A percentile compares a stretch with the other conserved stretches of the same genome.
These are phyloP conservation scores for Cladosporium cucumerinum DNA, from an alignment of 2,329 filamentous ascomycete genomes.

Conservation along the genomic window DNA sequence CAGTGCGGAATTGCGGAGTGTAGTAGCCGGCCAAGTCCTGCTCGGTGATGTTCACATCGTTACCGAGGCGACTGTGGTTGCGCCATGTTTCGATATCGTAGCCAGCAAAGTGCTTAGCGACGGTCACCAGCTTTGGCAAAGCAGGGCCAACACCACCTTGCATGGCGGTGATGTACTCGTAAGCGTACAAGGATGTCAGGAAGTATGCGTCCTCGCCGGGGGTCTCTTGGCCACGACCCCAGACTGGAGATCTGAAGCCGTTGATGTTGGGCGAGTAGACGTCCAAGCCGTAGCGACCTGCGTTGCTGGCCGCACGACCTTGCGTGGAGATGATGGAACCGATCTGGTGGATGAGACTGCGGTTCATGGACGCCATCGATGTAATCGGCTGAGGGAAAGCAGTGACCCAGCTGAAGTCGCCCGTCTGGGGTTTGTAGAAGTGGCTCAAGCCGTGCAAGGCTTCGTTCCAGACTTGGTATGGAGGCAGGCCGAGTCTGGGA, in stretches of 20 bases:
- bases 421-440: conserved; percentile 25
- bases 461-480: conserved; percentile 58
- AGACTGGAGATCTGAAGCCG: conserved; percentile 15
- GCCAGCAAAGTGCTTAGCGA: conserved; percentile 45
- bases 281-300: conserved; percentile 42
- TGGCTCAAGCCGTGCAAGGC: conserved; percentile 50
- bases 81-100: conserved; percentile 31
- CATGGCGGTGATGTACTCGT: conserved; percentile 33
- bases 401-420: conserved; percentile 54
- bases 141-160: conserved; percentile 34
- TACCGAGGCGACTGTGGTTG: conserved; percentile 40
- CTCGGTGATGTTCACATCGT: conserved; percentile 53
- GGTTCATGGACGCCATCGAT: conserved; percentile 59
- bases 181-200: conserved; percentile 26
- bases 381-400: conserved; percentile 62
- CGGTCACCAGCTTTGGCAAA: conserved; percentile 39
- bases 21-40: conserved; percentile 64
- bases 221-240: conserved; percentile 28
- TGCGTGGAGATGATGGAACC: conserved; percentile 55
- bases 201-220: conserved; percentile 40
- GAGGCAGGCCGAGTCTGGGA: conserved; percentile 52
- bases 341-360: conserved; percentile 55
- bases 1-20: conserved; percentile 58
- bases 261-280: conserved; percentile 62
- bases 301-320: conserved; percentile 60